Evolutionary conservation across 1,139 yeast genomes (phyloP).

Genomic region (Saccharomyces pastorianus): DNA sequence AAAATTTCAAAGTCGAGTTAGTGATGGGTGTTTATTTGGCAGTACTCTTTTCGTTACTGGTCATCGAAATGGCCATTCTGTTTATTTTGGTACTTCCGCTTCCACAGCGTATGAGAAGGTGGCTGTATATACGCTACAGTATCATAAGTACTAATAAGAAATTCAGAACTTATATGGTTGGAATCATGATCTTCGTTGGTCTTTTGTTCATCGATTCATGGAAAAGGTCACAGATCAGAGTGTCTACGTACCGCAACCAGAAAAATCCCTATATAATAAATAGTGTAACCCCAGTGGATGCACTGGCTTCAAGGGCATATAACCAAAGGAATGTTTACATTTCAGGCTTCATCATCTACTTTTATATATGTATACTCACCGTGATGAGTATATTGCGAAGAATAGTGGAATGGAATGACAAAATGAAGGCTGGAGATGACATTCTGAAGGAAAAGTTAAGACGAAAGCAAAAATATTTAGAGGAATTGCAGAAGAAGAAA

Average conservation of each 20-base stretch:
- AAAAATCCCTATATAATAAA: conserved; percentile 8
- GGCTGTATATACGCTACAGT: conserved; percentile 37
- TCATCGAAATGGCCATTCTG: conserved; percentile 47
- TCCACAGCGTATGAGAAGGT: conserved; percentile 46
- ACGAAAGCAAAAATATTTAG: background rate
- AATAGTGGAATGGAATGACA: conserved; percentile 49
- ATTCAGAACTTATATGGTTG: conserved; percentile 42
- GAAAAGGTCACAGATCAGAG: conserved; percentile 38
- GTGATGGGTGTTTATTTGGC: conserved; percentile 34
- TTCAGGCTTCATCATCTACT: conserved; percentile 61
- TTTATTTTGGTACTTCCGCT: conserved; percentile 52
- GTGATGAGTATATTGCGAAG: conserved; percentile 49
- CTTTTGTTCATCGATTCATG: conserved; percentile 56
- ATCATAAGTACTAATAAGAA: conserved; percentile 35
- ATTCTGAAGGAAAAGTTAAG: background rate
- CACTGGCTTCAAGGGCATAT: conserved; percentile 41
- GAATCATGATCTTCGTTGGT: conserved; percentile 40
- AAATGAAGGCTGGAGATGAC: conserved; percentile 20
- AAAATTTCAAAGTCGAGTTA: background rate
- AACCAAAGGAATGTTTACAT: conserved; percentile 65
- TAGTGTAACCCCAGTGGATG: conserved; percentile 13
- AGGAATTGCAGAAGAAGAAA: background rate
- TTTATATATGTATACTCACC: conserved; percentile 50
- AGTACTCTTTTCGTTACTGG: conserved; percentile 34
- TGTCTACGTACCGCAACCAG: conserved; percentile 15